A percentile compares a stretch with the other conserved stretches of the same genome.
phyloP scores from a whole-genome alignment of 805 yeast genomes.

The Allodekkera sacchari region DNA sequence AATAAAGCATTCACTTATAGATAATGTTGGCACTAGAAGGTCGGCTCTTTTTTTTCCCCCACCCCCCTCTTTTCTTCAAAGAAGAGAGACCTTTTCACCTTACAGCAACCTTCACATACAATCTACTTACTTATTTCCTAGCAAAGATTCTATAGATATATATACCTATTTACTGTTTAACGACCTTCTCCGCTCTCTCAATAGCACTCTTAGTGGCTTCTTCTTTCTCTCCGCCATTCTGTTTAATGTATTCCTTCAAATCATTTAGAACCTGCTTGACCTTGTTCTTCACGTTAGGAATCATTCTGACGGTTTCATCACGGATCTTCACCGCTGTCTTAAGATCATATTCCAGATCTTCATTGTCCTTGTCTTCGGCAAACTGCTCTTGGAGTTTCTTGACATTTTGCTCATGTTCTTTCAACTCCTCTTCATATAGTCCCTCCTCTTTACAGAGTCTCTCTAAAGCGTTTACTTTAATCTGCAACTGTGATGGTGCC shows the following conservation, averaged over 20 bases:
- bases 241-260: slow-evolving; percentile 15
- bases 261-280: slow-evolving; percentile 13
- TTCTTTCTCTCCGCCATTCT: slow-evolving; percentile 13
- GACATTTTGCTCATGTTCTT: slow-evolving; percentile 10
- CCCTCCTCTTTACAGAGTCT: slow-evolving; percentile 62
- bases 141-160: too few relatives aligned
- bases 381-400: slow-evolving; percentile 18
- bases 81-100: too few relatives aligned
- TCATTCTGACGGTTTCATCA: slow-evolving; percentile 21
- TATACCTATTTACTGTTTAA: slow-evolving; percentile 2
- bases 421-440: slow-evolving; percentile 51
- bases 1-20: too few relatives aligned
- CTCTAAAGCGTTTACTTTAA: slow-evolving; percentile 61
- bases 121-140: too few relatives aligned
- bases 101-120: too few relatives aligned
- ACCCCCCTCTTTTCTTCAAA: too few relatives aligned
- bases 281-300: slow-evolving; percentile 19
- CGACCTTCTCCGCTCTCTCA: slow-evolving; percentile 14
- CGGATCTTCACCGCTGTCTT: slow-evolving; percentile 19
- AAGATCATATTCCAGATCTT: slow-evolving; percentile 18
- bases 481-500: slow-evolving; percentile 66
- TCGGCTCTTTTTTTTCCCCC: too few relatives aligned
- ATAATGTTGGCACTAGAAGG: too few relatives aligned
- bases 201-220: slow-evolving; percentile 15
- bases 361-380: slow-evolving; percentile 11